Evolutionary conservation across 2,329 filamentous ascomycete genomes (phyloP), one percentile per base, ranked within the genome.

Genomic region (Atkinsonella texensis): DNA sequence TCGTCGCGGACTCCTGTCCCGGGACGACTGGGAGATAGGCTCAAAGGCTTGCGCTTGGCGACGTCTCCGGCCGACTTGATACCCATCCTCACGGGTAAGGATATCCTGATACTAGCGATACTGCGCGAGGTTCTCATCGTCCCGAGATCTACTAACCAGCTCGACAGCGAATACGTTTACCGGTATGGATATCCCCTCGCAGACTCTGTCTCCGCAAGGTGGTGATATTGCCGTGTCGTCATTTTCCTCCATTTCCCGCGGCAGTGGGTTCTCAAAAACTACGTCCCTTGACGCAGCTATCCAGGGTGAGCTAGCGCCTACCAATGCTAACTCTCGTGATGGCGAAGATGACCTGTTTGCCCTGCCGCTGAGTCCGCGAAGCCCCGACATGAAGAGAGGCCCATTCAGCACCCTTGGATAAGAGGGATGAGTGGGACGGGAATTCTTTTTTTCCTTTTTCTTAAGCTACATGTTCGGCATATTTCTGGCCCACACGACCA

Each of bases 331-430:
- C 23, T 51, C 54, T 15, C 58, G 59, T 35, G 63, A 65, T 31
- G 60, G 56, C 0, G 85, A 89, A 57, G 89, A 95, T 53, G 90
- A 87, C 41, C 74, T 95, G 2, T 96, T 96, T 63, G 89, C 89
- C 0, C 76, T 95, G 49, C 89, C 88, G 1, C 81, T 95, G 70
- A 91, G 87, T 61, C 89, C 89, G 1, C 76, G 89, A 48, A 90
- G 87, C 60, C 89, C 89, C 0, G 89, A 94, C 58, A 89, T 93
- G 74, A 81, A 83, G 50, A 87, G 83, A 59, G 90, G 87, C 62
- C 89, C 89, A 0, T 96, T 95, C 62, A 51, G 49, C 28, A 31
- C 31, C 6, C 42, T 48, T 13, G 20, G 28, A 23, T 50, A 43
- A 38, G 23, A 42, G n/a, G 15, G 48, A 38, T 3, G 18, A 28